Evolutionary conservation across 2,329 filamentous ascomycete genomes (phyloP), one percentile per base, ranked within the genome.

Genomic region (Thyridium curvatum): DNA sequence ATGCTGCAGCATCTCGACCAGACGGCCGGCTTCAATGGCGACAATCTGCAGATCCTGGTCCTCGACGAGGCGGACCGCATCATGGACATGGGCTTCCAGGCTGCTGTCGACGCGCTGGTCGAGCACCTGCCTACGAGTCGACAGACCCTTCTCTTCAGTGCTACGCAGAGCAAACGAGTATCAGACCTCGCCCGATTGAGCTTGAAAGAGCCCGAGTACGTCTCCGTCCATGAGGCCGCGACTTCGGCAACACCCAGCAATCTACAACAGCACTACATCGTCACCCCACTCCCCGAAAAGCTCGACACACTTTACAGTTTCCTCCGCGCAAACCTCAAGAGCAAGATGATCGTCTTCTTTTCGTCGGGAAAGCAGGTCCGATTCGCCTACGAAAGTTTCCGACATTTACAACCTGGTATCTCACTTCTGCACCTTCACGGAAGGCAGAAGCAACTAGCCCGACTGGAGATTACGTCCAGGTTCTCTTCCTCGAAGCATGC

Each of bases 1-100:
- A 94, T 98, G 74, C 66, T 97, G 50, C 93, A 98, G 62, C 93
- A 98, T 61, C 71, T 98, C 53, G 91, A 94, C 54, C 90, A 96
- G 67, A 97, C 91, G 0, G 86, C 88, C 1, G 81, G 84, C 14
- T 85, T 98, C 55, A 88, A 91, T 47, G 85, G 91, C 46, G 84
- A 93, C 58, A 93, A 94, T 57, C 61, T 98, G 46, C 87, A 94
- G 64, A 86, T 98, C 59, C 68, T 98, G 37, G 90, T 98, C 0
- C 70, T 98, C 41, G 93, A 98, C 53, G 93, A 98, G 61, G 93
- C 93, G 3, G 93, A 98, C 60, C 79, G 93, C 30, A 96, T 96
- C 54, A 81, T 98, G 74, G 93, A 98, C 55, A 93, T 97, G 88
- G 93, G 93, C 5, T 98, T 98, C 59, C 84, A 94, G 61, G 71